Conservation (phyloP, 306 rosid genomes). For the Rubus idaeus region DNA sequence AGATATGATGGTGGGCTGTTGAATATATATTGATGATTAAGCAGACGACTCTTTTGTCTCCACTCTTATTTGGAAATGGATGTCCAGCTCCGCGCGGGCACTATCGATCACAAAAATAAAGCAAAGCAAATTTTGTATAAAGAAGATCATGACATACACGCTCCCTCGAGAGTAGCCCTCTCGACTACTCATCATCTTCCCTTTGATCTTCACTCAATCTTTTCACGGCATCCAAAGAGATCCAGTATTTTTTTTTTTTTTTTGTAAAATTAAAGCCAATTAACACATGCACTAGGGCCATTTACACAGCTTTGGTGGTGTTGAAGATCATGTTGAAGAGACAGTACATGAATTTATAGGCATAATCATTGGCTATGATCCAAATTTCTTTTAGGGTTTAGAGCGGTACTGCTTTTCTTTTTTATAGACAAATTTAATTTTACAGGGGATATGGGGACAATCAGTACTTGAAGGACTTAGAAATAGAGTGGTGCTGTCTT, state of each 20-base stretch:
- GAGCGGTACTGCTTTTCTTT: constrained; percentile 17
- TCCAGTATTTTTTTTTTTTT: background rate
- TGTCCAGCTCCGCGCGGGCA: constrained; percentile 57
- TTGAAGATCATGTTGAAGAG: constrained; percentile 16
- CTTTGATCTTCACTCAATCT: constrained; percentile 35
- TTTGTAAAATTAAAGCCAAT: constrained; percentile 15
- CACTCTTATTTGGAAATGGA: constrained; percentile 47
- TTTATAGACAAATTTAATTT: constrained; percentile 22
- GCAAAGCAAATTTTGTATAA: constrained; percentile 14
- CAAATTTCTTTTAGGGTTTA: constrained; percentile 16
- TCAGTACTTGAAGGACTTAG: constrained; percentile 45
- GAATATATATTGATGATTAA: constrained; percentile 48
- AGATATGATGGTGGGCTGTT: constrained; percentile 13
- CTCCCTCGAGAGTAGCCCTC: constrained; percentile 56
- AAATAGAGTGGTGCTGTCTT: constrained; percentile 57
- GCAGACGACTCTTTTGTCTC: constrained; percentile 61
- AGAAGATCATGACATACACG: constrained; percentile 46
- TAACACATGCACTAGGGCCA: constrained; percentile 19
- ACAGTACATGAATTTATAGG: constrained; percentile 17
- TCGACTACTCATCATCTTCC: constrained; percentile 18
- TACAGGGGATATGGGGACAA: constrained; percentile 40
- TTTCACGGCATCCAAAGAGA: constrained; percentile 74
- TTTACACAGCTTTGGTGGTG: background rate
- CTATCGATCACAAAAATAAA: constrained; percentile 35
- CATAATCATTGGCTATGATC: constrained; percentile 29